These are phyloP conservation scores for Paramyrothecium sp. DNA, from an alignment of 2,329 filamentous ascomycete species.

Conservation along the genomic window DNA sequence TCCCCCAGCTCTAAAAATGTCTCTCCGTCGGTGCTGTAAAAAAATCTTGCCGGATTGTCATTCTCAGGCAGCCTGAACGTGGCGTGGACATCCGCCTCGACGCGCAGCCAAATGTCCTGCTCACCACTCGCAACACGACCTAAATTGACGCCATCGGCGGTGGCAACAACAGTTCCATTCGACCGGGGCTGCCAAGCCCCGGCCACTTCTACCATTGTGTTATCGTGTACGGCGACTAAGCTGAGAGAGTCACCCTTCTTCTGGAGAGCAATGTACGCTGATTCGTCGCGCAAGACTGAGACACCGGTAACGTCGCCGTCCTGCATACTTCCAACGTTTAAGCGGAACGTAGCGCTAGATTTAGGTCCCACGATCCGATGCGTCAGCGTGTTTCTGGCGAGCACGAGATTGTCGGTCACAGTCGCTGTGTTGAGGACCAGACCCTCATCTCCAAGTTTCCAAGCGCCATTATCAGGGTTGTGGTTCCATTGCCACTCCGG, in stretches of 20 bases:
- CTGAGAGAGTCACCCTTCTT: conserved; percentile 25
- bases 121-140: conserved; percentile 1
- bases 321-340: conserved; percentile 46
- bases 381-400: conserved; percentile 44
- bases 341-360: conserved; percentile 37
- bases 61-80: conserved; percentile 16
- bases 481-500: conserved; percentile 60
- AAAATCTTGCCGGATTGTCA: conserved; percentile 13
- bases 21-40: conserved; percentile 42
- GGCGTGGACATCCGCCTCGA: conserved; percentile 18
- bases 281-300: conserved; percentile 49
- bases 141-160: background rate
- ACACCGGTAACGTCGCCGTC: conserved; percentile 51
- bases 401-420: conserved; percentile 47
- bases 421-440: conserved; percentile 46
- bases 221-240: conserved; percentile 25
- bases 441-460: conserved; percentile 27
- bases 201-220: conserved; percentile 20
- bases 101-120: conserved; percentile 15
- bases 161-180: conserved; percentile 17
- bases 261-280: conserved; percentile 51
- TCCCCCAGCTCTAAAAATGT: conserved; percentile 34
- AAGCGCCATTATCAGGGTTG: conserved; percentile 52
- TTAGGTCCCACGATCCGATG: conserved; percentile 44
- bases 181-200: conserved; percentile 25